Percentiles rank a stretch among this genome's conserved stretches.
phyloP scores from a whole-genome alignment of 2,329 filamentous ascomycete genomes.

The Talaromyces sp. region DNA sequence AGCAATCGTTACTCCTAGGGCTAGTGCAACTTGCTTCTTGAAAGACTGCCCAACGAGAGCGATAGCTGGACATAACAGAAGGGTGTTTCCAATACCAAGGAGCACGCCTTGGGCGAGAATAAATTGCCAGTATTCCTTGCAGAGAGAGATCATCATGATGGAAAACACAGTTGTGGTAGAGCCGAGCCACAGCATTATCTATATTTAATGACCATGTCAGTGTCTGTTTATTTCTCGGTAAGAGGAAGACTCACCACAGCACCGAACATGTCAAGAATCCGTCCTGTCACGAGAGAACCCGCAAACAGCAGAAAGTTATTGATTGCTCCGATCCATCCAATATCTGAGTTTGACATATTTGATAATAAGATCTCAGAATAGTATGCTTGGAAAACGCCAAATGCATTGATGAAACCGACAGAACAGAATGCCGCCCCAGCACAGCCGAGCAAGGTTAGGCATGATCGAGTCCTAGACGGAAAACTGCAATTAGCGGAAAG shows the following conservation, averaged over 20 bases:
- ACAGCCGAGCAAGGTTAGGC: slow-evolving; percentile 30
- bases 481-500: neutral
- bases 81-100: slow-evolving; percentile 30
- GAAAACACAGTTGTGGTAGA: slow-evolving; percentile 29
- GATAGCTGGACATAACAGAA: slow-evolving; percentile 31
- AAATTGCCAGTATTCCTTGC: slow-evolving; percentile 37
- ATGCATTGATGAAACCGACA: slow-evolving; percentile 39
- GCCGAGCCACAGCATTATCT: slow-evolving; percentile 30
- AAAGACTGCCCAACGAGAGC: slow-evolving; percentile 32
- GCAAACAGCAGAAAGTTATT: slow-evolving; percentile 33
- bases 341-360: slow-evolving; percentile 27
- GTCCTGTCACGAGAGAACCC: slow-evolving; percentile 28
- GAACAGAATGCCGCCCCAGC: slow-evolving; percentile 34
- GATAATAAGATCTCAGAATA: slow-evolving; percentile 29
- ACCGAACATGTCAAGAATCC: slow-evolving; percentile 32
- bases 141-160: slow-evolving; percentile 39
- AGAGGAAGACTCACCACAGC: slow-evolving; percentile 24
- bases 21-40: slow-evolving; percentile 28
- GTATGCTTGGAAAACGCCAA: slow-evolving; percentile 37
- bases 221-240: neutral
- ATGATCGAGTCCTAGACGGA: slow-evolving; percentile 25
- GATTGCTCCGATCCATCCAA: slow-evolving; percentile 36
- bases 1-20: slow-evolving; percentile 33
- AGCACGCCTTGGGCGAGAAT: slow-evolving; percentile 39
- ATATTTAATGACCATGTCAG: neutral